phyloP scores from a whole-genome alignment of 768 basidiomycete species.

The Lactifluus echinatus region DNA sequence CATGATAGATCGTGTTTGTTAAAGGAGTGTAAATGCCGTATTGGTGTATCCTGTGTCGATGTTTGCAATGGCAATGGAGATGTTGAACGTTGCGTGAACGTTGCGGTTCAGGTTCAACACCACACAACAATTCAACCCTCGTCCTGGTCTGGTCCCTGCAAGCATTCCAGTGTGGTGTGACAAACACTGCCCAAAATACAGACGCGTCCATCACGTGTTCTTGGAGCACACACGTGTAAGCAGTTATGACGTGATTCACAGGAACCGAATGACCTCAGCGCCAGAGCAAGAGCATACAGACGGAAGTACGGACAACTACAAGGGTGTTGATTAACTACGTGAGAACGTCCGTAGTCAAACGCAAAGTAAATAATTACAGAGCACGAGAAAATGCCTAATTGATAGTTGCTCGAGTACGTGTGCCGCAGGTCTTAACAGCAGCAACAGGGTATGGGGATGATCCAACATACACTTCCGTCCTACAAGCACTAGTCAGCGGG shows the following conservation, averaged over 20 bases:
- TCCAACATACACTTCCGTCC: slow-evolving; percentile 18
- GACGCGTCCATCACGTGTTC: slow-evolving; percentile 9
- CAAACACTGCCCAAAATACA: slow-evolving; percentile 12
- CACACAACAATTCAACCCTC: neutral
- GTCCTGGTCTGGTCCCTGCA: too few relatives aligned
- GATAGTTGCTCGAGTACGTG: neutral
- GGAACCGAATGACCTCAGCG: too few relatives aligned
- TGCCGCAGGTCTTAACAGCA: neutral
- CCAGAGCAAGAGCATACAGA: too few relatives aligned
- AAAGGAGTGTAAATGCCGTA: slow-evolving; percentile 12
- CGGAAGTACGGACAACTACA: too few relatives aligned
- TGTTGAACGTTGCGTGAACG: slow-evolving; percentile 7
- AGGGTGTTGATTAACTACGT: too few relatives aligned
- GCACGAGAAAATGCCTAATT: neutral
- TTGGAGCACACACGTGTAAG: too few relatives aligned
- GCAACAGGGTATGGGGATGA: slow-evolving; percentile 15
- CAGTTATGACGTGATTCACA: too few relatives aligned
- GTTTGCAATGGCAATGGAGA: neutral
- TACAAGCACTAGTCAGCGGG: neutral
- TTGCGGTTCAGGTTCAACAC: neutral
- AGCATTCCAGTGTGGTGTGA: neutral
- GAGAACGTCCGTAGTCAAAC: too few relatives aligned
- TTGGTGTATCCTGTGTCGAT: neutral
- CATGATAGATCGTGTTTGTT: slow-evolving; percentile 7
- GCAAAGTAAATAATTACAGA: too few relatives aligned